A percentile compares a stretch with the other conserved stretches of the same genome.
Conservation (phyloP, 2,329 filamentous ascomycete genomes). For the Aspergillus floridensis region DNA sequence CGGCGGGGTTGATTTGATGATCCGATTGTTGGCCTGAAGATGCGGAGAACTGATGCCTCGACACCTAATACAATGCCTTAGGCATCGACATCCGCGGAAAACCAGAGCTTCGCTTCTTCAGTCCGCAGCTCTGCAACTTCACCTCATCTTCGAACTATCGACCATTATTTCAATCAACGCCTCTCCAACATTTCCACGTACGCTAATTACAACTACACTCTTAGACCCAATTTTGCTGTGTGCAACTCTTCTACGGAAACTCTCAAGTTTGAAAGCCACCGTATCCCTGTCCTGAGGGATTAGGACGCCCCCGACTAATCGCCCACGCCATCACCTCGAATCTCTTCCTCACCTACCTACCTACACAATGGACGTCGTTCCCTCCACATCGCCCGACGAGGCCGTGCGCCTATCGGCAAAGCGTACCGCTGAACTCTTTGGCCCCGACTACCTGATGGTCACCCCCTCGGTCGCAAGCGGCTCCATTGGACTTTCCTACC, state of each 20-base stretch:
- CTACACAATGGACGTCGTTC: slow-evolving; percentile 31
- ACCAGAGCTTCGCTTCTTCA: slow-evolving; percentile 8
- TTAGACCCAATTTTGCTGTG: not conserved
- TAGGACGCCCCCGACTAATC: slow-evolving; percentile 20
- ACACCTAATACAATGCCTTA: slow-evolving; percentile 11
- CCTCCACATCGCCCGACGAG: slow-evolving; percentile 34
- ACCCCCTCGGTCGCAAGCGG: slow-evolving; percentile 43
- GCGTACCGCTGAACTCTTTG: slow-evolving; percentile 48
- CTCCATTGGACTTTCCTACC: slow-evolving; percentile 46
- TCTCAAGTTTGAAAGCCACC: not conserved
- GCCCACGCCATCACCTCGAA: slow-evolving; percentile 1
- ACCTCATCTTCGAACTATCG: not conserved
- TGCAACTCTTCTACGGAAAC: not conserved
- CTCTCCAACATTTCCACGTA: not conserved
- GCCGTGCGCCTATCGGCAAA: slow-evolving; percentile 45
- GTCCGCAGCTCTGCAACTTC: not conserved
- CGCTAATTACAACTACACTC: not conserved
- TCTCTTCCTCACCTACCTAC: not conserved
- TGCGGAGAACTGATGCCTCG: not conserved
- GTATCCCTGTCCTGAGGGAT: slow-evolving; percentile 7
- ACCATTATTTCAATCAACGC: not conserved
- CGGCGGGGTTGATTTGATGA: slow-evolving; percentile 3
- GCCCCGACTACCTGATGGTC: slow-evolving; percentile 46
- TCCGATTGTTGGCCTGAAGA: not conserved
- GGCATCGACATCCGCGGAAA: slow-evolving; percentile 10